Evolutionary conservation across 306 rosid genomes (phyloP), one percentile per base, ranked within the genome.

Genomic region (Aeschynomene evenia): DNA sequence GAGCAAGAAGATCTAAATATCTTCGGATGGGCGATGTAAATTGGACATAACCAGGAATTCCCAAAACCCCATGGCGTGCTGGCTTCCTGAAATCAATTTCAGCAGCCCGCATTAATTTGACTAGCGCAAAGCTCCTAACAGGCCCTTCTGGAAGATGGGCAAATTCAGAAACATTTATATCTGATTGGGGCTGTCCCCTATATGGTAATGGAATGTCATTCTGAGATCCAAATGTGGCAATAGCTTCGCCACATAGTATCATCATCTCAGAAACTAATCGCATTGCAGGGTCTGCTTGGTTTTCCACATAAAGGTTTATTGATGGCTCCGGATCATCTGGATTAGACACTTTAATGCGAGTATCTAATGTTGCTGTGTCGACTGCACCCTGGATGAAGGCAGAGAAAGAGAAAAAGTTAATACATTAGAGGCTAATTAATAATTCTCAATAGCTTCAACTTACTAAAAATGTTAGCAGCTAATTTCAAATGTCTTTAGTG

Each of bases 11-110:
- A 84, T 95, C 97, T 85, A 91, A 45, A 87, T 95, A 95, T 86
- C 99, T 84, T 18, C 99, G 89, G 74, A 94, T 95, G 72, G 99
- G 99, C 78, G 99, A 95, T 56, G 99, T 95, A 83, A 95, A 95
- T 76, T 95, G 97, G 71, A 95, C 99, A 48, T 91, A 89, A 68
- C 96, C 96, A 65, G 97, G 91, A 76, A 95, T 52, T 66, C 97
- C 99, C 81, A 91, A 80, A 71, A 81, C 58, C 70, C 97, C 97
- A 77, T 95, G 99, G 58, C 96, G 87, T 55, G 82, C 80, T 26
- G 99, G 99, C 75, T 91, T 91, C 82, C 99, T 84, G 87, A 89
- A 91, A 87, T 95, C 97, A 57, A 91, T 84, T 87, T 91, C 97
- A 74, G 99, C 99, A 53, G 96, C 96, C 42, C 99, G 96, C 95